Evolutionary conservation across 2,329 filamentous ascomycete genomes (phyloP), one percentile per base, ranked within the genome.

Genomic region (Fusarium sp.): DNA sequence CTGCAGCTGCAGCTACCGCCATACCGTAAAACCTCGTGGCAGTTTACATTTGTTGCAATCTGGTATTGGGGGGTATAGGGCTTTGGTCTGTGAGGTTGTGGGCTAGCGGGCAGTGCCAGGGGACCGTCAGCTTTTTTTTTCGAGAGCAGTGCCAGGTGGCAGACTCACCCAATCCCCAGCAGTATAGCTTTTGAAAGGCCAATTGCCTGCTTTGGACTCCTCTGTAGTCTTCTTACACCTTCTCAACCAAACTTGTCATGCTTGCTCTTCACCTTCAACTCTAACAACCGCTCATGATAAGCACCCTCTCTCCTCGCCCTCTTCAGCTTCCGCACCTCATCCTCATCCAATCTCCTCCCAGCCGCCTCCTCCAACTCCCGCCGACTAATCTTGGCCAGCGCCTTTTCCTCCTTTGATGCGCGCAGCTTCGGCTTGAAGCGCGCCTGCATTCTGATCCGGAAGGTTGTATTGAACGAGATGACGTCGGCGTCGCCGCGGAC

Each of bases 401-500:
- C 93, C 85, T 93, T 96, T 73, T 94, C 93, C 80, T 95, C 94
- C 84, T 95, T 97, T 1, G 88, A 90, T 11, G 92, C 92, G 83
- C 93, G 93, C 54, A 96, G 83, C 72, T 89, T 89, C 10, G 96
- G 95, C 86, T 98, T 98, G 86, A 97, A 98, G 60, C 94, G 89
- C 24, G 96, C 94, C 85, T 98, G 96, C 95, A 98, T 98, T 63
- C 95, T 93, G 77, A 98, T 90, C 59, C 94, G 89, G 69, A 97
- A 81, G 8, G 91, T 93, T 11, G 94, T 94, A 76, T 89, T 89
- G 79, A 93, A 93, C 6, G 87, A 89, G 60, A 91, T 89, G 10
- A 85, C 84, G 16, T 92, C 90, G 9, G 90, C 92, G 81, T 98
- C 94, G 58, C 94, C 95, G 35, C 94, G 90, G 14, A 97, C 86